Evolutionary conservation across 331 rosid species (phyloP), one percentile per base, ranked within the genome.

Genomic region (Telfairia occidentalis): DNA sequence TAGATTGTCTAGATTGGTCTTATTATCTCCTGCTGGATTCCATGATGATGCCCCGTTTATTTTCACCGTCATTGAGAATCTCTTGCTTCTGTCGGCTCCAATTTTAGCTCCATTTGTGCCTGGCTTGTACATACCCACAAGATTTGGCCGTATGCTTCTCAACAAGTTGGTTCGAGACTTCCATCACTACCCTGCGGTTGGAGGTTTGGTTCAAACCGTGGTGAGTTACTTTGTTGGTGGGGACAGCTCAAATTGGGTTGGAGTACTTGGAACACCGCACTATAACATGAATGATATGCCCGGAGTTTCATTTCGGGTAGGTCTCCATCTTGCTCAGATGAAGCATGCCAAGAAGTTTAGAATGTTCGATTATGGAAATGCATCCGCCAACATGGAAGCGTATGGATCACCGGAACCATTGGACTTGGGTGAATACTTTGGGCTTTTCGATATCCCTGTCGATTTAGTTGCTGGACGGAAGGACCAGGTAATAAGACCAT

Each of bases 241-340:
- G 28, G 98, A 93, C 84, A 93, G 97, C 83, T 93, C 98, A 54
- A 93, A 93, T 69, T 93, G 98, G 98, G 95, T 93, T 42, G 98
- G 98, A 18, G 97, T 88, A 12, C 63, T 91, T 60, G 96, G 96
- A 16, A 66, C 90, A 45, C 96, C 98, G 7, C 98, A 93, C 83
- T 93, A 93, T 83, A 93, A 93, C 81, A 93, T 91, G 96, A 89
- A 93, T 38, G 98, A 93, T 78, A 93, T 93, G 98, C 98, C 97
- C 0, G 98, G 98, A 23, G 88, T 93, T 18, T 82, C 98, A 30
- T 88, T 93, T 66, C 86, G 78, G 0, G 87, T 93, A 64, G 90
- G 87, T 5, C 85, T 91, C 42, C 98, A 93, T 85, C 89, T 91
- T 66, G 96, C 95, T 1, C 98, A 93, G 84, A 91, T 93, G 86